Conservation (phyloP, 1,284 basidiomycete genomes). For the Cystobasidiaceae sp. region DNA sequence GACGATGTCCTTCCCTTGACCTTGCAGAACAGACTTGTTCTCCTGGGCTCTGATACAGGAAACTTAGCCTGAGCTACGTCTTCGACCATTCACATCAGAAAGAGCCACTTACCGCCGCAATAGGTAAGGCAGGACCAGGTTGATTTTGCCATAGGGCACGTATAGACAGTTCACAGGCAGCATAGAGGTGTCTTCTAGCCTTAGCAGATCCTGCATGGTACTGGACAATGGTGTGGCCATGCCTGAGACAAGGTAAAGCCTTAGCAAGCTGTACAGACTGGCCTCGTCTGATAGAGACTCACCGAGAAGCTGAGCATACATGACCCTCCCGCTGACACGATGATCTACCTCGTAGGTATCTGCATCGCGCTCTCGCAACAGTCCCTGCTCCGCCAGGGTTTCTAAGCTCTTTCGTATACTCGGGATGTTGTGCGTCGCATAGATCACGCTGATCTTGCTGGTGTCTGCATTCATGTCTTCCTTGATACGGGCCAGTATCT, state of each 20-base stretch:
- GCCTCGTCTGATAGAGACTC: background rate
- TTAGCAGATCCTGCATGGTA: background rate
- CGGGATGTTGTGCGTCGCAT: conserved; percentile 41
- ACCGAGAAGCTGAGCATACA: conserved; percentile 42
- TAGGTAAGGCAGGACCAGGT: conserved; percentile 40
- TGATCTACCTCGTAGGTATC: conserved; percentile 35
- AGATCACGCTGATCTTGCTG: conserved; percentile 28
- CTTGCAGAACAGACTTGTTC: conserved; percentile 39
- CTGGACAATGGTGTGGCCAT: conserved; percentile 39
- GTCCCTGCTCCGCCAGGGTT: conserved; percentile 29
- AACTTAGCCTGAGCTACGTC: background rate
- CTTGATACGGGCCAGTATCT: conserved; percentile 60
- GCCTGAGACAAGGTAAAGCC: conserved; percentile 31
- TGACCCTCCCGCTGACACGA: conserved; percentile 36
- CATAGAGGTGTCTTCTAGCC: background rate
- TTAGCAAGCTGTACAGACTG: background rate
- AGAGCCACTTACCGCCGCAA: conserved; percentile 33
- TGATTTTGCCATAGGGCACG: conserved; percentile 40
- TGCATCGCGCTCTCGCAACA: conserved; percentile 21
- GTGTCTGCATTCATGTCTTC: conserved; percentile 25
- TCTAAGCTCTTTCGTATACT: conserved; percentile 37
- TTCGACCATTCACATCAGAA: background rate
- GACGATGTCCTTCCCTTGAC: conserved; percentile 36
- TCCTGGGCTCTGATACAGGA: conserved; percentile 36
- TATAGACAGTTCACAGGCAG: conserved; percentile 39